phyloP scores from a whole-genome alignment of 345 rosid species.

The Orychophragmus violaceus region DNA sequence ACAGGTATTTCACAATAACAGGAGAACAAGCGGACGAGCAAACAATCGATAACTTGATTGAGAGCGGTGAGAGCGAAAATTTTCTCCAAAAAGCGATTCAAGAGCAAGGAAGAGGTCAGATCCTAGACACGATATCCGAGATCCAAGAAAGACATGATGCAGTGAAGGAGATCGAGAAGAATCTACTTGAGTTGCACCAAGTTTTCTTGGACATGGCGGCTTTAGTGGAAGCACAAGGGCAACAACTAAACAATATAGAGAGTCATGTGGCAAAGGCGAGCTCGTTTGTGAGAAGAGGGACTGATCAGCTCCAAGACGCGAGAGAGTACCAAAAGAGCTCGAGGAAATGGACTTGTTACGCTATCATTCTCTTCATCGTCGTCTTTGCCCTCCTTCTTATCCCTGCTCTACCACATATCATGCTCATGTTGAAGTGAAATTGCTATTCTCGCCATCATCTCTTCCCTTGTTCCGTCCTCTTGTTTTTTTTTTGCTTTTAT shows the following conservation, averaged over 20 bases:
- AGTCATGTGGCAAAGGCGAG: slow-evolving; percentile 82
- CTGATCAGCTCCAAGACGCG: slow-evolving; percentile 64
- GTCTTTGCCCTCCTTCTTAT: slow-evolving; percentile 41
- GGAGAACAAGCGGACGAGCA: slow-evolving; percentile 70
- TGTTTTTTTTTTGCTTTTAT: neutral
- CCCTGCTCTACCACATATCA: slow-evolving; percentile 43
- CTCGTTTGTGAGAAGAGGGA: slow-evolving; percentile 71
- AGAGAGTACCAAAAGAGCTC: slow-evolving; percentile 72
- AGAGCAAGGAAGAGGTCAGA: slow-evolving; percentile 84
- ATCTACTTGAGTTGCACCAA: slow-evolving; percentile 69
- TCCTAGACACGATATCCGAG: slow-evolving; percentile 70
- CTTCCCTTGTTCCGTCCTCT: neutral
- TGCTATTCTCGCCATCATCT: neutral
- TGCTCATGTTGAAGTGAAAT: slow-evolving; percentile 25
- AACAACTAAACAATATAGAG: slow-evolving; percentile 76
- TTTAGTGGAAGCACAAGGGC: slow-evolving; percentile 83
- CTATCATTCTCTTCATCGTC: slow-evolving; percentile 41
- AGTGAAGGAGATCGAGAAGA: slow-evolving; percentile 87
- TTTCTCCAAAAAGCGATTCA: slow-evolving; percentile 82
- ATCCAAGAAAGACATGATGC: slow-evolving; percentile 89
- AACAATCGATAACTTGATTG: slow-evolving; percentile 66
- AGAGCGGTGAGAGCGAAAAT: slow-evolving; percentile 82
- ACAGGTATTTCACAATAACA: slow-evolving; percentile 66
- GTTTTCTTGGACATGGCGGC: slow-evolving; percentile 93
- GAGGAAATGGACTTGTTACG: slow-evolving; percentile 77